A percentile compares a stretch with the other conserved stretches of the same genome.
These are phyloP conservation scores for Hibiscus tridactylites DNA, from an alignment of 345 rosid species.

Conservation along the genomic window DNA sequence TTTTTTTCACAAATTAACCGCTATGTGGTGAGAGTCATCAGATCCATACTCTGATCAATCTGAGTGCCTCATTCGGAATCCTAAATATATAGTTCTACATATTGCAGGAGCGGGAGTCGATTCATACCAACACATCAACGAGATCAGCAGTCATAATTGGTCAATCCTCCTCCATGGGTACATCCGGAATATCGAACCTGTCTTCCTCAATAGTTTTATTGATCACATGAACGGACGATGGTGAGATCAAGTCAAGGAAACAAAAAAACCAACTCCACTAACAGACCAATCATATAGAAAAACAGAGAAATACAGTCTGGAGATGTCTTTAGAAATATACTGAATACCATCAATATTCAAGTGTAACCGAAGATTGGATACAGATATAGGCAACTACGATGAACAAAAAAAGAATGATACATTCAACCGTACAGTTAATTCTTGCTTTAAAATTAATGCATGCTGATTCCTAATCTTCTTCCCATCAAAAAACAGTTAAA, in stretches of 20 bases:
- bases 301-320: not conserved
- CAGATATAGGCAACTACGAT: not conserved
- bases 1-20: too few relatives aligned
- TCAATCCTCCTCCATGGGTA: slow-evolving; percentile 97
- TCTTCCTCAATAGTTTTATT: slow-evolving; percentile 81
- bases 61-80: not conserved
- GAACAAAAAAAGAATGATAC: not conserved
- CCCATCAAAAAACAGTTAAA: not conserved
- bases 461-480: not conserved
- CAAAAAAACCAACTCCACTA: not conserved
- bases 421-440: not conserved
- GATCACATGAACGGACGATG: slow-evolving; percentile 43
- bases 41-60: too few relatives aligned
- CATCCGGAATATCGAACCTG: slow-evolving; percentile 88
- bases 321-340: not conserved
- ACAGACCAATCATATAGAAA: not conserved
- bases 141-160: not conserved
- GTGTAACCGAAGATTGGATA: not conserved
- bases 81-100: not conserved
- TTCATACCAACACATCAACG: slow-evolving; percentile 4
- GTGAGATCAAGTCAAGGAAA: slow-evolving; percentile 59
- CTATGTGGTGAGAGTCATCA: too few relatives aligned
- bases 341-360: not conserved
- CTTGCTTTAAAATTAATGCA: not conserved
- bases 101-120: not conserved